These are phyloP conservation scores for Gyromitra esculenta DNA, from an alignment of 2,329 filamentous ascomycete species.

Conservation along the genomic window DNA sequence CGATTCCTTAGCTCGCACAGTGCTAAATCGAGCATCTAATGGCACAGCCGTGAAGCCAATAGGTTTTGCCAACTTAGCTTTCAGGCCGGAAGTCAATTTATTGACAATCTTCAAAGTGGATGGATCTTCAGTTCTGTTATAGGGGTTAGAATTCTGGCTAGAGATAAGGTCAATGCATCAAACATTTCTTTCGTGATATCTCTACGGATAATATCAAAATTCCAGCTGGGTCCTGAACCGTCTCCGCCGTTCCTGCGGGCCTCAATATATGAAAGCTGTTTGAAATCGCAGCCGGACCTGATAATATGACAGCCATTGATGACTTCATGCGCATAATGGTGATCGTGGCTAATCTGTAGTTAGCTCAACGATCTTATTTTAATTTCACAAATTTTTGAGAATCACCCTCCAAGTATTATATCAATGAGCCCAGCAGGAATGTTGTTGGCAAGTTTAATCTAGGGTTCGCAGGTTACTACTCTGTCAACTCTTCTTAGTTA, in stretches of 20 bases:
- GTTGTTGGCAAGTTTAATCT: constrained; percentile 79
- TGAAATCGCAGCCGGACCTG: constrained; percentile 90
- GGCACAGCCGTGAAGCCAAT: constrained; percentile 84
- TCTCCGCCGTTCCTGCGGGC: constrained; percentile 69
- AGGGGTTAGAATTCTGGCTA: not conserved
- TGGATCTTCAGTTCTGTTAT: constrained; percentile 69
- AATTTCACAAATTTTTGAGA: not conserved
- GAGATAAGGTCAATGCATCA: not conserved
- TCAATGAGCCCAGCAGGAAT: constrained; percentile 77
- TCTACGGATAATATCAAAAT: constrained; percentile 78
- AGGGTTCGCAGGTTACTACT: constrained; percentile 22
- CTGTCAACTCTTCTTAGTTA: not conserved
- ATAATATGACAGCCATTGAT: constrained; percentile 84
- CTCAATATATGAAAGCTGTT: constrained; percentile 89
- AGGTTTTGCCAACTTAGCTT: constrained; percentile 80
- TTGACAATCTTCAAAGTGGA: constrained; percentile 71
- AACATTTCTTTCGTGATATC: constrained; percentile 66
- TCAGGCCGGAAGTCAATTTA: constrained; percentile 76
- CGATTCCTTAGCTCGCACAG: constrained; percentile 78
- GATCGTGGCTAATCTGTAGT: constrained; percentile 72
- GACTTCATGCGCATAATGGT: constrained; percentile 81
- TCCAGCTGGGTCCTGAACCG: constrained; percentile 69
- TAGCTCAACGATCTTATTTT: constrained; percentile 7
- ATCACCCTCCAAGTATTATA: constrained; percentile 77
- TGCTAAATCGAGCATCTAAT: constrained; percentile 85